Conservation (phyloP, 257 asterid species). For the Leptodermis oblonga region DNA sequence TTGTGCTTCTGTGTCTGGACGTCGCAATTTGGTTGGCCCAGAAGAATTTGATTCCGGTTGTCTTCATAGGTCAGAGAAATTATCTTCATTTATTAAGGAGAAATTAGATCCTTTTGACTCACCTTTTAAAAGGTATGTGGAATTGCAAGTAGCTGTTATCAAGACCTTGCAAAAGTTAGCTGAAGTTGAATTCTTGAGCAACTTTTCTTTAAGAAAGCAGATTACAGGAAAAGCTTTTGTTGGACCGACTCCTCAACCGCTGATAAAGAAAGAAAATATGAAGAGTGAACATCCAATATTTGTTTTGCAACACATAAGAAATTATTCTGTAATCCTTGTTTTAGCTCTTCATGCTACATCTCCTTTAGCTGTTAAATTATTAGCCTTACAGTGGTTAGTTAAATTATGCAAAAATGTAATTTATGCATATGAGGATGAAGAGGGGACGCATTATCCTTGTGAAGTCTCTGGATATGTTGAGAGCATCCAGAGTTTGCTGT, state of each 20-base stretch:
- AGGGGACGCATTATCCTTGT: constrained; percentile 55
- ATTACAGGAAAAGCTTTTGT: constrained; percentile 32
- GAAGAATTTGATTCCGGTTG: constrained; percentile 40
- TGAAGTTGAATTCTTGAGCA: constrained; percentile 58
- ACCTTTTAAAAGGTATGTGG: constrained; percentile 51
- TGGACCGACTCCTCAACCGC: constrained; percentile 31
- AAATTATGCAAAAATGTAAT: constrained; percentile 62
- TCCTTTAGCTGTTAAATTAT: constrained; percentile 75
- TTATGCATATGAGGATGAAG: constrained; percentile 33
- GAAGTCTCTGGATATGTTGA: constrained; percentile 63
- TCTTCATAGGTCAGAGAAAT: constrained; percentile 57
- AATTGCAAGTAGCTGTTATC: constrained; percentile 66
- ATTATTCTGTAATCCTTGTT: constrained; percentile 49
- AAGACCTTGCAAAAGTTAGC: constrained; percentile 69
- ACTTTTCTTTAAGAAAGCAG: constrained; percentile 48
- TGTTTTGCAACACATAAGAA: constrained; percentile 56
- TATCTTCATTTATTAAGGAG: constrained; percentile 43
- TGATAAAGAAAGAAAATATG: constrained; percentile 38
- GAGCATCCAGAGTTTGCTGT: constrained; percentile 57
- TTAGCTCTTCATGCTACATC: constrained; percentile 63
- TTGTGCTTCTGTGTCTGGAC: constrained; percentile 50
- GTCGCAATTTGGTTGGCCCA: constrained; percentile 39
- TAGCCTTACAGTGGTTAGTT: constrained; percentile 73
- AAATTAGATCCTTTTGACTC: constrained; percentile 56
- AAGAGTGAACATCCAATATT: constrained; percentile 39